Evolutionary conservation across 345 rosid genomes (phyloP).

Genomic region (Rubroshorea leprosula): DNA sequence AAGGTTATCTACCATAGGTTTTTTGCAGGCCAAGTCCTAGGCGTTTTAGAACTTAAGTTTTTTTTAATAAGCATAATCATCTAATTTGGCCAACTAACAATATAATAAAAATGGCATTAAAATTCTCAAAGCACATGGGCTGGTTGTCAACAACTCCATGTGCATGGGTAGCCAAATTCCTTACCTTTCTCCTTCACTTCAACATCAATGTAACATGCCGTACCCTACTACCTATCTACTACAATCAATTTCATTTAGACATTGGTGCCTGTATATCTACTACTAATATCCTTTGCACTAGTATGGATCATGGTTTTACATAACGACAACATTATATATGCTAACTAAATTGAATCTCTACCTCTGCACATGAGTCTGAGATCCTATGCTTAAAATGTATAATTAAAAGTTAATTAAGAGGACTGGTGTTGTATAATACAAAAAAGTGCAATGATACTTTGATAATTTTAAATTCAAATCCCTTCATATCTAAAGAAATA

Average conservation of each 20-base stretch:
- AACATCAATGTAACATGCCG: constrained; percentile 3
- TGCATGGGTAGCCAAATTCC: constrained; percentile 15
- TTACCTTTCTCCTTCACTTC: constrained; percentile 10
- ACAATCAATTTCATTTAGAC: no score
- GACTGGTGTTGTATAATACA: not conserved
- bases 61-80: not conserved
- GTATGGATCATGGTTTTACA: not conserved
- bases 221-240: not conserved
- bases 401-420: no score
- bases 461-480: no score
- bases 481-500: no score
- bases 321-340: not conserved
- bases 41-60: no score
- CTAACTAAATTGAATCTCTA: not conserved
- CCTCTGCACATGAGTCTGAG: not conserved
- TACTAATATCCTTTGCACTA: not conserved
- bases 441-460: not conserved
- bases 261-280: not conserved
- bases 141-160: constrained; percentile 12
- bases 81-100: constrained; percentile 17
- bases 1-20: no score
- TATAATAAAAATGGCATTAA: not conserved
- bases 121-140: constrained; percentile 12
- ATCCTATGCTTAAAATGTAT: not conserved
- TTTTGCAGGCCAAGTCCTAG: no score